phyloP scores from a whole-genome alignment of 176 grass and related monocot species.

The Aegilops sharonensis region DNA sequence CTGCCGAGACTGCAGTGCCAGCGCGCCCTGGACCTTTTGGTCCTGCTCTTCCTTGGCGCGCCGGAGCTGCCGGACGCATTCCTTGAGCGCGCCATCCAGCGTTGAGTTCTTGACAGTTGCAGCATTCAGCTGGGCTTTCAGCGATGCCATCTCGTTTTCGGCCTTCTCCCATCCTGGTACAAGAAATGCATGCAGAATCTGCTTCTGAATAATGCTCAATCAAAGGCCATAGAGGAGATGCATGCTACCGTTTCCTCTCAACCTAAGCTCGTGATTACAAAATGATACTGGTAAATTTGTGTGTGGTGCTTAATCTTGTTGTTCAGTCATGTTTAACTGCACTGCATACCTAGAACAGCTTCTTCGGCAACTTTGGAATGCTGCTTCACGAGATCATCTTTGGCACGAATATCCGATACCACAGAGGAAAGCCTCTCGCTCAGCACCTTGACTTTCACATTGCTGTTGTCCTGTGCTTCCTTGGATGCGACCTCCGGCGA shows the following conservation, averaged over 20 bases:
- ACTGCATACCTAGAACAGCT: conserved; percentile 81
- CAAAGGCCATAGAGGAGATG: not conserved
- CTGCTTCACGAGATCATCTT: conserved; percentile 93
- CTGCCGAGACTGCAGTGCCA: conserved; percentile 47
- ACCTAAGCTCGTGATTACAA: not conserved
- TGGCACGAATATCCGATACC: conserved; percentile 67
- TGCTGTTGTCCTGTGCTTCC: conserved; percentile 37
- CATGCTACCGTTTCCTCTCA: not conserved
- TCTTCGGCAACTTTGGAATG: conserved; percentile 90
- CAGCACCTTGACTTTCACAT: conserved; percentile 60
- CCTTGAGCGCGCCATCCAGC: conserved; percentile 81
- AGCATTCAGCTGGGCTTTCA: conserved; percentile 67
- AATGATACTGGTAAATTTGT: not conserved
- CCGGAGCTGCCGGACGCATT: conserved; percentile 82
- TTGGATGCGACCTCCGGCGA: conserved; percentile 49
- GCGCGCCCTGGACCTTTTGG: conserved; percentile 49
- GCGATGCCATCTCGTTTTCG: conserved; percentile 58
- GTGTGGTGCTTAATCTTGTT: not conserved
- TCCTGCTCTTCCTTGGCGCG: conserved; percentile 67
- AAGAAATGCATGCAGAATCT: not conserved
- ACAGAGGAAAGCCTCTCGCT: conserved; percentile 75
- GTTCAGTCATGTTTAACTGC: not conserved
- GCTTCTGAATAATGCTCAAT: not conserved
- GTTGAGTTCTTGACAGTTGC: conserved; percentile 50
- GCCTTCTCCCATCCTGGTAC: conserved; percentile 88